Base-by-base conservation (phyloP, 352 stramenopile genomes). In the Phytophthora vignae region DNA sequence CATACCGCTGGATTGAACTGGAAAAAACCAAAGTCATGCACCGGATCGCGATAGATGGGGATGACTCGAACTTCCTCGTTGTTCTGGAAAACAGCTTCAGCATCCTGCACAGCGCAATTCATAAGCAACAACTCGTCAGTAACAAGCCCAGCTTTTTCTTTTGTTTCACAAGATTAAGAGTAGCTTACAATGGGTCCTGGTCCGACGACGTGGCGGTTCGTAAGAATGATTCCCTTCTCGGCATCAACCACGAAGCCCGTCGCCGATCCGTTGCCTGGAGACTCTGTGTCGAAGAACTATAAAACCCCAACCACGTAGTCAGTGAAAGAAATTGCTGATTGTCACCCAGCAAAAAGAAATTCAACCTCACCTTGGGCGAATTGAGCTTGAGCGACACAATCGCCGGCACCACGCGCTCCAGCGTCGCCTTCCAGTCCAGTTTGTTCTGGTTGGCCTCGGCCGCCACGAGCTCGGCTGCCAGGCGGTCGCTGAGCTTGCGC, bases 11-110 rank as follows among this genome's bases (percentile, higher is more conserved):
- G 92, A 40, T 97, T 85, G 64, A 97, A 98, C 61, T 94, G 84
- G 75, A 96, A 96, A 27, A 98, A 97, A 21, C 91, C 93, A 83
- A 98, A 98, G 76, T 98, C 94, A 71, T 98, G 94, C 15, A 98
- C 88, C 0, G 94, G 94, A 66, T 98, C 94, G 11, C 91, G 82
- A 62, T 98, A 98, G 69, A 98, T 95, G 5, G 93, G 90, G 50
- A 92, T 87, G 44, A 98, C 84, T n/a, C 90, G 82, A 17, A 98
- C 89, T 81, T 98, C 93, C 69, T 98, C 94, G 68, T 98, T 98
- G 77, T 98, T 98, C 70, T 97, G 87, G 67, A 98, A 98, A 21
- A 98, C 87, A 1, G 92, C 92, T 57, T 98, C 92, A 0, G 91
- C 91, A 58, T 96, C 86, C 78, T 96, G 38, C 59, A 36, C 14